Conservation (phyloP, 2,329 filamentous ascomycete genomes). For the Arachnopeziza araneosa region DNA sequence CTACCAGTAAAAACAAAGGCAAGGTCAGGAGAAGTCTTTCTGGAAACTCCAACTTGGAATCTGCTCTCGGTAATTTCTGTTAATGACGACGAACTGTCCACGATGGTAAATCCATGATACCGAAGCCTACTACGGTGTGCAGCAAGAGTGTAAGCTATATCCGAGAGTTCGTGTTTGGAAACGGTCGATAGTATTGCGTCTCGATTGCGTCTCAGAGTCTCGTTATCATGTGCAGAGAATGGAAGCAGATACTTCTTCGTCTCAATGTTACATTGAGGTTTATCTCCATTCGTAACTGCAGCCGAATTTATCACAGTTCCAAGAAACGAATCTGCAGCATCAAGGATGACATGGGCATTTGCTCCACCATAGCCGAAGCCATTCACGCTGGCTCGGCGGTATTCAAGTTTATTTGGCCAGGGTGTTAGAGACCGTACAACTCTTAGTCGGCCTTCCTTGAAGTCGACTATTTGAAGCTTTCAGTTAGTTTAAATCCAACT, state of each 20-base stretch:
- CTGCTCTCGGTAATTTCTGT: background rate
- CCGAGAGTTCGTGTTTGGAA: background rate
- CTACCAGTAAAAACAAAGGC: conserved; percentile 1
- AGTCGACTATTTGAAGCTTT: background rate
- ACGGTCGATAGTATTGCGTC: background rate
- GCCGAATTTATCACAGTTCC: background rate
- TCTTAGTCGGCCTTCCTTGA: conserved; percentile 10
- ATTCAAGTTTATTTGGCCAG: background rate
- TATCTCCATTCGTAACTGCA: background rate
- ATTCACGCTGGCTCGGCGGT: background rate
- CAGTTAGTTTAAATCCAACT: background rate
- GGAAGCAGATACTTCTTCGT: background rate
- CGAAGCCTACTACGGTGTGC: background rate
- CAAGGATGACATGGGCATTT: background rate
- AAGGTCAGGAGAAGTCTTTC: background rate
- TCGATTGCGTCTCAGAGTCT: background rate
- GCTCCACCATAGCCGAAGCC: background rate
- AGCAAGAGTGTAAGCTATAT: conserved; percentile 1
- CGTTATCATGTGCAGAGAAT: background rate
- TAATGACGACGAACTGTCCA: background rate
- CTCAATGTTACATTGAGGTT: background rate
- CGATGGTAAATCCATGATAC: background rate
- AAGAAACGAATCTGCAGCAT: background rate
- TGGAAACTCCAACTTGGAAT: background rate
- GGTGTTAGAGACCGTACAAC: conserved; percentile 17